A percentile compares a stretch with the other conserved stretches of the same genome.
Conservation (phyloP, 495 filamentous ascomycete species). For the Lasiosphaeris hirsuta region DNA sequence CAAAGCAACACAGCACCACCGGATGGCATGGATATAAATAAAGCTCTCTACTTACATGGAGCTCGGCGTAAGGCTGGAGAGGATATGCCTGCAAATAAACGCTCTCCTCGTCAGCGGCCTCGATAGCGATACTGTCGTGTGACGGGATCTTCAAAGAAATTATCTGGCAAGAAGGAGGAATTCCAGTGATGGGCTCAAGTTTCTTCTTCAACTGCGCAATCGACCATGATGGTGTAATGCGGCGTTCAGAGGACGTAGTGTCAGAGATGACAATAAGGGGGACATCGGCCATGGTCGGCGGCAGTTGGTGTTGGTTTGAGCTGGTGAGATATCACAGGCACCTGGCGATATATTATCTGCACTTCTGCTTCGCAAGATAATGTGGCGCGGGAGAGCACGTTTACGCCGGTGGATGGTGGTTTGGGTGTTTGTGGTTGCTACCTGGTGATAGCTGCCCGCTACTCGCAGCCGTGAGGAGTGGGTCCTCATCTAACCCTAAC, state of each 20-base stretch:
- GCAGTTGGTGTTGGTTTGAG: neutral
- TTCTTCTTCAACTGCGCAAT: slow-evolving; percentile 82
- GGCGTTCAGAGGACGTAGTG: slow-evolving; percentile 72
- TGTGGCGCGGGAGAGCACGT: too few relatives aligned
- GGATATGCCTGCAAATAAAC: slow-evolving; percentile 59
- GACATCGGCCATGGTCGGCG: slow-evolving; percentile 67
- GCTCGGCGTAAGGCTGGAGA: slow-evolving; percentile 68
- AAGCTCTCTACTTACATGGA: slow-evolving; percentile 59
- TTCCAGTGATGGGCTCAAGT: slow-evolving; percentile 89
- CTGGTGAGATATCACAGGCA: neutral
- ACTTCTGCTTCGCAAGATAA: neutral
- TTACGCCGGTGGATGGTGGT: too few relatives aligned
- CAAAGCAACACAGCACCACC: neutral
- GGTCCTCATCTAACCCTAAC: too few relatives aligned
- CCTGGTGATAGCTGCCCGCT: too few relatives aligned
- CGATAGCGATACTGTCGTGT: slow-evolving; percentile 52
- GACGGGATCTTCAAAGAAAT: slow-evolving; percentile 61
- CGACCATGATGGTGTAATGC: slow-evolving; percentile 90
- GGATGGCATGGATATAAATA: neutral
- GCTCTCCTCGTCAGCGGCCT: slow-evolving; percentile 65
- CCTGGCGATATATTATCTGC: neutral
- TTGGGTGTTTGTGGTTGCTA: too few relatives aligned
- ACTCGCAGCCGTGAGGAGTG: too few relatives aligned
- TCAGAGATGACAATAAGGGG: slow-evolving; percentile 80
- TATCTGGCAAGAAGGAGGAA: slow-evolving; percentile 76